Conservation (phyloP, 257 asterid genomes). For the Plantago major region DNA sequence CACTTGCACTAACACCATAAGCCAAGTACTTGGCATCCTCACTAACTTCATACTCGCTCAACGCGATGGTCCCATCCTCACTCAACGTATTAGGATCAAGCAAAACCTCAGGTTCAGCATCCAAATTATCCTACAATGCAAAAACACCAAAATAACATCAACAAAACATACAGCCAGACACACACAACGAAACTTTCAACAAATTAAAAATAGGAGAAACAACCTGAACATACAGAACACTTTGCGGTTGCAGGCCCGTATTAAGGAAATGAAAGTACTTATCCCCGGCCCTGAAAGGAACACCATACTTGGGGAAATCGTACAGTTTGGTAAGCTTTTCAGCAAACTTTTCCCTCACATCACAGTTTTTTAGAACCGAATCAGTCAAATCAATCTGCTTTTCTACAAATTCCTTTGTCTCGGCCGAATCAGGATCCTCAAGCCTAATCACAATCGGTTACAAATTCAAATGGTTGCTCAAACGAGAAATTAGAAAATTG, state of each 20-base stretch:
- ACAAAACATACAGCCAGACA: constrained; percentile 1
- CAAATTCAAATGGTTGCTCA: not conserved
- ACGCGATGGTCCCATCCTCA: constrained; percentile 58
- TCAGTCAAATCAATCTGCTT: constrained; percentile 46
- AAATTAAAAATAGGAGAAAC: not conserved
- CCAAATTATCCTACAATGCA: constrained; percentile 39
- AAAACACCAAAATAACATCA: not conserved
- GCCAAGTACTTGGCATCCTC: constrained; percentile 60
- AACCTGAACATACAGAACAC: constrained; percentile 59
- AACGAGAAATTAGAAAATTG: not conserved
- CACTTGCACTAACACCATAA: constrained; percentile 55
- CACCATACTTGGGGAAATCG: constrained; percentile 49
- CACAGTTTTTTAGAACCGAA: constrained; percentile 44
- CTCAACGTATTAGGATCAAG: constrained; percentile 60
- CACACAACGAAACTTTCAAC: not conserved
- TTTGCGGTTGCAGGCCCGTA: constrained; percentile 63
- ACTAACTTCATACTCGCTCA: constrained; percentile 43
- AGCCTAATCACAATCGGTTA: constrained; percentile 35
- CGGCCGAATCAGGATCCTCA: constrained; percentile 65
- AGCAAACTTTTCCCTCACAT: constrained; percentile 42
- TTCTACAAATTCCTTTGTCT: constrained; percentile 54
- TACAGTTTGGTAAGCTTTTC: constrained; percentile 39
- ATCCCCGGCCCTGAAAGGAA: constrained; percentile 51
- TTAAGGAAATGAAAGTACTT: constrained; percentile 56
- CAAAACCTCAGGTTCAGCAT: constrained; percentile 49